phyloP scores from a whole-genome alignment of 768 basidiomycete genomes.

The Hypholoma fasciculare region DNA sequence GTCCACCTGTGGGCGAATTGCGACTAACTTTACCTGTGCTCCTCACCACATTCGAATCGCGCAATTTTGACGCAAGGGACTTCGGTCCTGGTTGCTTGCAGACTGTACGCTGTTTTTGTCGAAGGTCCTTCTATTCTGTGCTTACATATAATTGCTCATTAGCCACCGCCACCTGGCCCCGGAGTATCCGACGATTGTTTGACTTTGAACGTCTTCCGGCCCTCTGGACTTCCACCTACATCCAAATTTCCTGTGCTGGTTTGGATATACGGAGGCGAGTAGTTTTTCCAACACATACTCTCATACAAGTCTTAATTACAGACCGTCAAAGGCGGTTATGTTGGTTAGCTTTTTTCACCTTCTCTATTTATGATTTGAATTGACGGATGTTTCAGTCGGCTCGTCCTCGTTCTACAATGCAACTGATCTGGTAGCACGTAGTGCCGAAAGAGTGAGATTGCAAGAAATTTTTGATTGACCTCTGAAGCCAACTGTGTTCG shows the following conservation, averaged over 20 bases:
- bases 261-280: constrained; percentile 16
- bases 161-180: constrained; percentile 22
- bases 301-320: background rate
- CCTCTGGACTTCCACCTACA: constrained; percentile 28
- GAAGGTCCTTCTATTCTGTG: background rate
- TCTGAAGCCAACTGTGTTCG: no score
- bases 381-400: background rate
- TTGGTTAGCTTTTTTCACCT: constrained; percentile 4
- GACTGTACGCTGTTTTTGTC: constrained; percentile 22
- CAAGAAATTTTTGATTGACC: no score
- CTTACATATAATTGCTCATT: background rate
- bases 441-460: constrained; percentile 24
- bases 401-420: constrained; percentile 26
- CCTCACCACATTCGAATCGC: constrained; percentile 29
- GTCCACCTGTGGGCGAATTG: constrained; percentile 43
- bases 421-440: constrained; percentile 29
- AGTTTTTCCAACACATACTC: background rate
- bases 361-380: background rate
- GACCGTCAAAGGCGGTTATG: constrained; percentile 10
- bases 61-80: constrained; percentile 38
- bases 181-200: constrained; percentile 55
- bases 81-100: constrained; percentile 50
- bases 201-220: constrained; percentile 55
- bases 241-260: constrained; percentile 35
- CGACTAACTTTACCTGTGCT: constrained; percentile 44